These are phyloP conservation scores for Phialocephala sp. DNA, from an alignment of 2,329 filamentous ascomycete genomes.

Conservation along the genomic window DNA sequence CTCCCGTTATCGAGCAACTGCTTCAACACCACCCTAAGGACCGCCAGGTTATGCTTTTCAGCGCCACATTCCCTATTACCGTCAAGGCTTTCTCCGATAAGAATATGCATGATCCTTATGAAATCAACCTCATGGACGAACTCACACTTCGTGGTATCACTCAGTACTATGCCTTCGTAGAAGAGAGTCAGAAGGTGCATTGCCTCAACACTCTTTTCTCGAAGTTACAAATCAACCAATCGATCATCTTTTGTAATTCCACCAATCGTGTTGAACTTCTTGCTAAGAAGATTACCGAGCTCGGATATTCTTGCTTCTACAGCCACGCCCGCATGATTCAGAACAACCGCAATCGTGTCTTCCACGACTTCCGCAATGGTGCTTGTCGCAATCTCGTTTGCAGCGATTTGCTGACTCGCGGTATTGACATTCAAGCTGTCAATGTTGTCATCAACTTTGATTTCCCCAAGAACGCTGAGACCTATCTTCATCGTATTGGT, in stretches of 20 bases:
- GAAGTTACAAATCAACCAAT: constrained; percentile 99
- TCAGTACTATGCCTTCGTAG: constrained; percentile 98
- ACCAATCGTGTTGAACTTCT: constrained; percentile 97
- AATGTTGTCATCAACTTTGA: constrained; percentile 99
- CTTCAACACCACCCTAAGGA: constrained; percentile 96
- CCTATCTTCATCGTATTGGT: constrained; percentile 97
- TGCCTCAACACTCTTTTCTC: constrained; percentile 99
- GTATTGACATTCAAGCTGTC: constrained; percentile 99
- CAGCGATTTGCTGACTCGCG: constrained; percentile 94
- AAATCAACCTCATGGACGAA: constrained; percentile 99
- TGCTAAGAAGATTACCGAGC: constrained; percentile 98
- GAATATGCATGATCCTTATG: constrained; percentile 95
- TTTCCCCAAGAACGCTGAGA: constrained; percentile 99
- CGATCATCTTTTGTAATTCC: constrained; percentile 99
- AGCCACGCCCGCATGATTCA: constrained; percentile 98
- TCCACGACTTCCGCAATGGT: constrained; percentile 98
- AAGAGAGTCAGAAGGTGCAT: constrained; percentile 99
- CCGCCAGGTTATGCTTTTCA: constrained; percentile 99
- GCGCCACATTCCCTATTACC: constrained; percentile 94
- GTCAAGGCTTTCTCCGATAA: constrained; percentile 99
- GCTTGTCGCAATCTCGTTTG: constrained; percentile 98
- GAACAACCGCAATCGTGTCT: constrained; percentile 94
- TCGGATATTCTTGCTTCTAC: constrained; percentile 99
- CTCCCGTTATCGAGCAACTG: constrained; percentile 94
- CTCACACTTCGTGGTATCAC: constrained; percentile 97